These are phyloP conservation scores for Talaromyces funiculosus DNA, from an alignment of 2,329 filamentous ascomycete genomes.

Conservation along the genomic window DNA sequence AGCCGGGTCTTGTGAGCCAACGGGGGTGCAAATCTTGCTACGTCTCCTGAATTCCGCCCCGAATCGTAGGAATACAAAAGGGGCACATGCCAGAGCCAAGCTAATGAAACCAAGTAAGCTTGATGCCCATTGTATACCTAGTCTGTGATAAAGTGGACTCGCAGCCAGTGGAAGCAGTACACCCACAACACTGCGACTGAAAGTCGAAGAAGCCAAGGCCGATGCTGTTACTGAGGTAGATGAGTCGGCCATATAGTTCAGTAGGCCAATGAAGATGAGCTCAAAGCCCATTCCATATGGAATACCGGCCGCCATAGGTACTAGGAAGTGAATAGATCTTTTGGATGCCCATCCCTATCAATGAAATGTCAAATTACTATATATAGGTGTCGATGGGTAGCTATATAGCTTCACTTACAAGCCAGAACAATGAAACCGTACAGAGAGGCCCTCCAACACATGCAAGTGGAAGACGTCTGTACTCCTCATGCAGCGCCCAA, in stretches of 20 bases:
- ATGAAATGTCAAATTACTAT: neutral
- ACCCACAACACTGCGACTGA: too few relatives aligned
- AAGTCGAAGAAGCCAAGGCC: too few relatives aligned
- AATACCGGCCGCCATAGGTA: too few relatives aligned
- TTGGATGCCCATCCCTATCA: neutral
- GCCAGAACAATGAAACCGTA: neutral
- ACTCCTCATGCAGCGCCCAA: neutral
- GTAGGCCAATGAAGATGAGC: too few relatives aligned
- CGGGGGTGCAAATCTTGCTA: too few relatives aligned
- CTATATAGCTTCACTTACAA: neutral
- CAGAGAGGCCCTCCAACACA: neutral
- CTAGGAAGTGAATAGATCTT: neutral
- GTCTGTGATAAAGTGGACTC: neutral
- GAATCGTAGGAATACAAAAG: conserved; percentile 36
- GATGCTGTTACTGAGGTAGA: too few relatives aligned
- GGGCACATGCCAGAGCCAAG: conserved; percentile 35
- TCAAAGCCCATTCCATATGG: too few relatives aligned
- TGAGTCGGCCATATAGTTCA: too few relatives aligned
- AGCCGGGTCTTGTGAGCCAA: too few relatives aligned
- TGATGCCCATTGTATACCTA: conserved; percentile 39
- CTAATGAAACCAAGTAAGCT: conserved; percentile 37
- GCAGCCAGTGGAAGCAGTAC: too few relatives aligned
- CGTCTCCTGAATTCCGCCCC: too few relatives aligned
- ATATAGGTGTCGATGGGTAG: neutral
- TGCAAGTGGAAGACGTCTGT: neutral